Base-by-base conservation (phyloP, 345 rosid species). In the Citrus inodora region DNA sequence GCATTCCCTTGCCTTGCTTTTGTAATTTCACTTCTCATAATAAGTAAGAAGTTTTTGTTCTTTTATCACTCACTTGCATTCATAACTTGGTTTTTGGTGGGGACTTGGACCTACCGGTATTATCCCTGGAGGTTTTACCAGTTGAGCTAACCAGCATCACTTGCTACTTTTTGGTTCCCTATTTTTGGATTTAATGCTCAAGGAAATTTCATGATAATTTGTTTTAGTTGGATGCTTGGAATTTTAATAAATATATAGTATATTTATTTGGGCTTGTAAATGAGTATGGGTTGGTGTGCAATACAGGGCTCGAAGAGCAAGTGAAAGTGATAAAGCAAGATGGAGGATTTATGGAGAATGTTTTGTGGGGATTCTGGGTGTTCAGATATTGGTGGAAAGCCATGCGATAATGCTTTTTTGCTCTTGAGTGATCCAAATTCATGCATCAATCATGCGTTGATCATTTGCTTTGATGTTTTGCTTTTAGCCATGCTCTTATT, bases 311-410 rank as follows among this genome's bases (percentile, higher is more conserved):
- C 24, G 64, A 32, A 37, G 69, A 72, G 55, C 64, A 69, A 67
- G 80, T 42, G 24, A 40, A 27, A 46, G 56, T 17, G 58, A 53
- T 16, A 68, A 59, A 79, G 63, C 66, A 84, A 79, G 81, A 86
- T 75, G 87, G 96, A 60, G 73, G 74, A 74, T 33, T 75, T 89
- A 14, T 90, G 94, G 98, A 73, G 38, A 61, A 61, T 69, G 74
- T 89, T 93, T 65, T 91, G 98, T 60, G 94, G 87, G 77, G 80
- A 88, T 51, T 81, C 89, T 70, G 85, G 61, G 69, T 84, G 76
- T 76, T 77, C 80, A 48, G 77, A 76, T 9, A 25, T n/a, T 17
- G 67, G 25, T 70, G 80, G 71, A 59, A 55, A 62, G 80, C 81
- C 75, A 8, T 78, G 82, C 63, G 16, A 22, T 71, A 81, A 83